A percentile compares a stretch with the other conserved stretches of the same genome.
These are phyloP conservation scores for Candida lessepsii DNA, from an alignment of 805 yeast genomes.

Conservation along the genomic window DNA sequence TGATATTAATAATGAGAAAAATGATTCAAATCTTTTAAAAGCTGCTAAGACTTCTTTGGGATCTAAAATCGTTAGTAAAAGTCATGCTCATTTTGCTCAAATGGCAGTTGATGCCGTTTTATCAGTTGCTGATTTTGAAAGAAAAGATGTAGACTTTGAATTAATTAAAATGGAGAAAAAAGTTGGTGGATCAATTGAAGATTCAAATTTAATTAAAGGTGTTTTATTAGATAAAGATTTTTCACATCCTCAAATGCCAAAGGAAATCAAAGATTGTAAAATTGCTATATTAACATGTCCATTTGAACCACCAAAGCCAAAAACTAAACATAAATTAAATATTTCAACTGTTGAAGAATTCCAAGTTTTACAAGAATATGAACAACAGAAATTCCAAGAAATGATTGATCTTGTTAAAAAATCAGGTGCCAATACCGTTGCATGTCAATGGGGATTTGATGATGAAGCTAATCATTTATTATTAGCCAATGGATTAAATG, in stretches of 20 bases:
- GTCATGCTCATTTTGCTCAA: slow-evolving; percentile 89
- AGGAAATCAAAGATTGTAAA: slow-evolving; percentile 70
- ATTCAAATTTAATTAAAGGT: slow-evolving; percentile 82
- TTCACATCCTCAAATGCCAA: slow-evolving; percentile 98
- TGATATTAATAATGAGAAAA: slow-evolving; percentile 46
- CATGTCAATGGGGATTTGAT: slow-evolving; percentile 99
- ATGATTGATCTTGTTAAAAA: slow-evolving; percentile 86
- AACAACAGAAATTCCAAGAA: slow-evolving; percentile 82
- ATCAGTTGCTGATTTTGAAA: slow-evolving; percentile 85
- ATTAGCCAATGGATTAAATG: slow-evolving; percentile 84
- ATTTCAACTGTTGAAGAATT: slow-evolving; percentile 93
- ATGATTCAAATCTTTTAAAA: slow-evolving; percentile 62
- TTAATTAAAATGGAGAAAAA: slow-evolving; percentile 93
- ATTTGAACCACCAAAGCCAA: slow-evolving; percentile 99
- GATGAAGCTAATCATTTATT: slow-evolving; percentile 96
- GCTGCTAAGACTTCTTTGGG: slow-evolving; percentile 96
- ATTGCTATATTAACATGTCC: slow-evolving; percentile 97
- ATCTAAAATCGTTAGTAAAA: slow-evolving; percentile 90
- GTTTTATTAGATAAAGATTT: slow-evolving; percentile 94
- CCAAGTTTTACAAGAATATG: slow-evolving; percentile 85
- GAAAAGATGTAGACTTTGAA: slow-evolving; percentile 96
- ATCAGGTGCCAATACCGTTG: slow-evolving; percentile 93
- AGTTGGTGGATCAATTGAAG: slow-evolving; percentile 91
- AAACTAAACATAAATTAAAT: slow-evolving; percentile 95
- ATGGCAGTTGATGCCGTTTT: slow-evolving; percentile 97